These are phyloP conservation scores for Ceratobasidium theobromae DNA, from an alignment of 1,284 basidiomycete genomes.

Conservation along the genomic window DNA sequence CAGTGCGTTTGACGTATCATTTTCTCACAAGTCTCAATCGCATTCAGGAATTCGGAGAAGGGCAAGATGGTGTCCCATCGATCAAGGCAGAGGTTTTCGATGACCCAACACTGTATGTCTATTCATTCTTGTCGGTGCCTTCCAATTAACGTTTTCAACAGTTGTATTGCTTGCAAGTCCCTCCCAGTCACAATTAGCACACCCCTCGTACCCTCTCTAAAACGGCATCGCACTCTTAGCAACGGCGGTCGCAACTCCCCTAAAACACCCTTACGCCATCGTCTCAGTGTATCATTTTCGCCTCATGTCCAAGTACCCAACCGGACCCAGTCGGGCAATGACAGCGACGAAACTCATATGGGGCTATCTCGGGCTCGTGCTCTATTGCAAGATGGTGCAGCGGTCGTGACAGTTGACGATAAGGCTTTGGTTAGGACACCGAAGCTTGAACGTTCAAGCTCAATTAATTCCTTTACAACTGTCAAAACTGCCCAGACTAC, in stretches of 20 bases:
- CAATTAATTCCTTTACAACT: conserved; percentile 12
- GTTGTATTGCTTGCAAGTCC: conserved; percentile 26
- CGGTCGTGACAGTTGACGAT: conserved; percentile 7
- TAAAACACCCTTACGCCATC: conserved; percentile 18
- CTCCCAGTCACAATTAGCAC: conserved; percentile 24
- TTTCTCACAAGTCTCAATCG: neutral
- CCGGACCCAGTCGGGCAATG: conserved; percentile 23
- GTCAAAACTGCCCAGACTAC: conserved; percentile 5
- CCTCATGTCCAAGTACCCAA: conserved; percentile 26
- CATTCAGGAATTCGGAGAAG: conserved; percentile 28
- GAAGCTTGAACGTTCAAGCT: conserved; percentile 19
- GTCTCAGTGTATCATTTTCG: conserved; percentile 24
- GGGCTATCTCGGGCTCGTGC: neutral
- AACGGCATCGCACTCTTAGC: conserved; percentile 19
- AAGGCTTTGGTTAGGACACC: conserved; percentile 13
- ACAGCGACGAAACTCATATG: conserved; percentile 20
- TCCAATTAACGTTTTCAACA: neutral
- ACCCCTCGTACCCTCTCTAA: conserved; percentile 8
- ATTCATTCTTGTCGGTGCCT: neutral
- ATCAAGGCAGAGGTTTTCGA: conserved; percentile 28
- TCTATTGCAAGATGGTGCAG: conserved; percentile 5
- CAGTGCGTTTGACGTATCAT: neutral
- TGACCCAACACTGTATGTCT: conserved; percentile 21
- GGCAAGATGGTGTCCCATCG: conserved; percentile 26
- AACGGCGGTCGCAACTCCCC: conserved; percentile 14